Evolutionary conservation across 176 grass and related monocot genomes (phyloP).

Genomic region (Tillandsia fasciculata): DNA sequence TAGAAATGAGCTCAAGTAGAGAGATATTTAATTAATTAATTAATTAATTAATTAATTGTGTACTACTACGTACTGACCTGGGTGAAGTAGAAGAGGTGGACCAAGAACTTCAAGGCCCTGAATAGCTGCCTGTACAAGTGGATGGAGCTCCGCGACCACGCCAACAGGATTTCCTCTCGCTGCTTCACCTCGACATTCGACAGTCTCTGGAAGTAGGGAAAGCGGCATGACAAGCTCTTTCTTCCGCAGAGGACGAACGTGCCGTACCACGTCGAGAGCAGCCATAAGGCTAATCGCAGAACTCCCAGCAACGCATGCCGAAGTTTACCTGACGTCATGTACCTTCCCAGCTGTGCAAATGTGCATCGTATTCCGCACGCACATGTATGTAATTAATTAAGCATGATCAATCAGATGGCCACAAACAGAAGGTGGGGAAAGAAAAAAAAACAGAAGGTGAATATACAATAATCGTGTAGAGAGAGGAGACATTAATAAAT

Average conservation of each 20-base stretch:
- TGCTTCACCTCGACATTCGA: background rate
- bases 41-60: no score
- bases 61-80: background rate
- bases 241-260: slow-evolving; percentile 14
- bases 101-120: slow-evolving; percentile 5
- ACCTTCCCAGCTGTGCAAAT: slow-evolving; percentile 1
- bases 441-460: background rate
- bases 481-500: no score
- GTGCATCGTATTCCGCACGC: background rate
- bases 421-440: no score
- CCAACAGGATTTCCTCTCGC: slow-evolving; percentile 9
- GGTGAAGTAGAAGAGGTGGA: slow-evolving; percentile 4
- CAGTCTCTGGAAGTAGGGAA: slow-evolving; percentile 16
- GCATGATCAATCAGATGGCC: no score
- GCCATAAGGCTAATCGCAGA: slow-evolving; percentile 6
- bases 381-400: background rate
- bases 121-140: background rate
- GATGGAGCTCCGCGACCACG: slow-evolving; percentile 10
- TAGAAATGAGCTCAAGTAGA: background rate
- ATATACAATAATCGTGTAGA: background rate
- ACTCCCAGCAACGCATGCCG: background rate
- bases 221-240: slow-evolving; percentile 6
- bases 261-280: slow-evolving; percentile 21
- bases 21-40: background rate
- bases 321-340: background rate